Base-by-base conservation (phyloP, 2,329 filamentous ascomycete species). In the Neoarthrinium moseri region DNA sequence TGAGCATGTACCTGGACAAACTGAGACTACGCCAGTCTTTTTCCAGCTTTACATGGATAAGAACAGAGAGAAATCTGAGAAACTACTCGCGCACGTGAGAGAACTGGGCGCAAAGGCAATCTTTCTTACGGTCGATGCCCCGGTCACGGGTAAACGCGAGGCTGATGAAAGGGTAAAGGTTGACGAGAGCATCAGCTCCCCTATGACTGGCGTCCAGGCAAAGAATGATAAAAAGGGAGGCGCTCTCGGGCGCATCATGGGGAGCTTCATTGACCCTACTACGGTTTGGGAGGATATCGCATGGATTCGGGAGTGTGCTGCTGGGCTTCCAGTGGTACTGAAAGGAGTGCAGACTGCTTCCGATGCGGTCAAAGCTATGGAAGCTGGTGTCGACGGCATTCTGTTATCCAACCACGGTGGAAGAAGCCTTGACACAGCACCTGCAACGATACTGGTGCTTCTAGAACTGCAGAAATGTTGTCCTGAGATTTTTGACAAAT, bases 381-480 rank as follows among this genome's bases (percentile, higher is more conserved):
- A 84, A 42, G 57, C 73, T 11, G 84, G 82, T 0, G 77, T 80
- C 3, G 80, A 89, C 52, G 86, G 81, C 0, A 86, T 90, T 38
- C 74, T 89, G 2, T 70, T 89, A 2, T 80, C 75, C 12, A 90
- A 90, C 54, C 86, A 90, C 59, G 86, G 85, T 2, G 86, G 86
- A 0, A 64, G 86, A 30, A 73, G 66, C 42, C 56, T 74, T 1
- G 75, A 80, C 47, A 78, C 59, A 54, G 68, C 72, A 0, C 72
- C 77, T 3, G 68, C 83, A 0, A 73, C 78, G 1, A 70, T 87
- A 23, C 60, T 86, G 26, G 73, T 81, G 0, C 58, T 87, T 4
- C 63, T 87, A 1, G 83, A 88, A 63, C 69, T 87, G 50, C 81
- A 81, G 47, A 73, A 74, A 52, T 77, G 75, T 51, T 81, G 77